A percentile compares a stretch with the other conserved stretches of the same genome.
Conservation (phyloP, 768 basidiomycete genomes). For the Agrocybe pediades region DNA sequence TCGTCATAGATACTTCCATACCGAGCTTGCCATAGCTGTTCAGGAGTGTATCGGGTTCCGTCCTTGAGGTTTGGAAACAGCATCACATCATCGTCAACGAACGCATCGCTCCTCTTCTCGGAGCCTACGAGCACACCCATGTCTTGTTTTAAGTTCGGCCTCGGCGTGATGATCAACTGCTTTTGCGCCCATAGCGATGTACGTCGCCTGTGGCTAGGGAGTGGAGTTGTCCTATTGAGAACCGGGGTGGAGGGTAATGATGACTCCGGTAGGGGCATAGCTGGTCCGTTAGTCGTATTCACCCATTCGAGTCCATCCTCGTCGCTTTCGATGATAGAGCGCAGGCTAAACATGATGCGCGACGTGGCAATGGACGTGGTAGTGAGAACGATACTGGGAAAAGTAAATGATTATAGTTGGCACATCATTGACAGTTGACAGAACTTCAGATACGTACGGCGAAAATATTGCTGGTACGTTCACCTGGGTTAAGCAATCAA, state of each 20-base stretch:
- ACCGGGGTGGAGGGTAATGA: not conserved
- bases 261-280: not conserved
- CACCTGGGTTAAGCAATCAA: constrained; percentile 21
- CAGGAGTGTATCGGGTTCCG: not conserved
- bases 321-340: constrained; percentile 4
- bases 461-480: constrained; percentile 39
- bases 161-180: not conserved
- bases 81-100: too few species aligned
- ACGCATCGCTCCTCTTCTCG: too few species aligned
- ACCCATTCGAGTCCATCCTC: constrained; percentile 10
- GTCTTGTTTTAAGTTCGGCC: not conserved
- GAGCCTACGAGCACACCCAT: not conserved
- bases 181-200: not conserved
- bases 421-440: not conserved
- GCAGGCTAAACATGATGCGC: constrained; percentile 31
- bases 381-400: constrained; percentile 24
- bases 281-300: not conserved
- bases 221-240: not conserved
- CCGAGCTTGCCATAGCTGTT: not conserved
- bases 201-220: not conserved
- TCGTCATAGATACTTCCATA: not conserved
- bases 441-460: constrained; percentile 21
- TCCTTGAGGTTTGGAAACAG: too few species aligned
- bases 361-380: constrained; percentile 31
- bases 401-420: not conserved